phyloP scores from a whole-genome alignment of 305 asterid species.

The Rubia peregrina region DNA sequence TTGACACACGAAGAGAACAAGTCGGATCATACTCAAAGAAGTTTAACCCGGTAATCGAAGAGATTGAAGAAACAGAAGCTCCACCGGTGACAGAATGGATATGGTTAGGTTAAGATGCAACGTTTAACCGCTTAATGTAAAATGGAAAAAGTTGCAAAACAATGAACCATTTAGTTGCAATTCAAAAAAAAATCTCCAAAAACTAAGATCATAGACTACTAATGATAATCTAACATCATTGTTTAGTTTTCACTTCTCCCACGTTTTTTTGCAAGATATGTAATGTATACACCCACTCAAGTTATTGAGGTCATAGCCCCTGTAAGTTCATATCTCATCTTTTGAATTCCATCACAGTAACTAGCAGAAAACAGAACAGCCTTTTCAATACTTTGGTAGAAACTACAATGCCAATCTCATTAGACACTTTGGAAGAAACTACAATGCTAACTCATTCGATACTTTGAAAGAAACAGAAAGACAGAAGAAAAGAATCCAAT shows the following conservation, averaged over 20 bases:
- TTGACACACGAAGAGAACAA: constrained; percentile 2
- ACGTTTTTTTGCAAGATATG: not conserved
- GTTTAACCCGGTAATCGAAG: not conserved
- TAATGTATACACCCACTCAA: not conserved
- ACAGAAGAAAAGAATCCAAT: no score
- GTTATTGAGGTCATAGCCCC: not conserved
- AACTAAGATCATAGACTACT: not conserved
- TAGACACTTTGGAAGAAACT: no score
- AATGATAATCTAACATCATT: not conserved
- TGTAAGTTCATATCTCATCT: not conserved
- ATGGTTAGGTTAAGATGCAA: not conserved
- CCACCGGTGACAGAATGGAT: not conserved
- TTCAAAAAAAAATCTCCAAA: not conserved
- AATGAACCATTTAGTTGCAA: not conserved
- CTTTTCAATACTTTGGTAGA: not conserved
- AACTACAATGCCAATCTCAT: no score
- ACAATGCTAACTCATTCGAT: no score
- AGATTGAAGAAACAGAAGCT: not conserved
- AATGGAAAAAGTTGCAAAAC: not conserved
- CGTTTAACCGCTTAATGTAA: not conserved
- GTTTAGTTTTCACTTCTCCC: not conserved
- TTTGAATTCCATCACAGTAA: not conserved
- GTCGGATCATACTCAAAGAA: not conserved
- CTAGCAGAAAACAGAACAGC: not conserved
- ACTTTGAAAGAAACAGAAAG: not conserved